Conservation (phyloP, 495 filamentous ascomycete species). For the Podospora pseudoanserina region DNA sequence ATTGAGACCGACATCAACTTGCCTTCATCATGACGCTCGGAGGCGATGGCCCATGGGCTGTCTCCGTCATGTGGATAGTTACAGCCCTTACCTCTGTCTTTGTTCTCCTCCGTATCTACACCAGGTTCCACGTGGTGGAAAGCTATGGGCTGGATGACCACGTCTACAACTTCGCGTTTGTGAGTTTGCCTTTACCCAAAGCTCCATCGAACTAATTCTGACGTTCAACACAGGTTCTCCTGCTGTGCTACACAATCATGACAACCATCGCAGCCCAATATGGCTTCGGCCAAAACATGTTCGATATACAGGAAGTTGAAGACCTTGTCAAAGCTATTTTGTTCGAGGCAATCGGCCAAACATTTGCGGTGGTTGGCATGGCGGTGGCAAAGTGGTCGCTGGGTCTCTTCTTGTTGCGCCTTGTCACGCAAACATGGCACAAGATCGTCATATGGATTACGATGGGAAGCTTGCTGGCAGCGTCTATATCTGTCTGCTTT, state of each 20-base stretch:
- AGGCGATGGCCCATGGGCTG: not conserved
- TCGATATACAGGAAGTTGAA: constrained; percentile 25
- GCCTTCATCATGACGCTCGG: not conserved
- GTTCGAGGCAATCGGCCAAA: constrained; percentile 38
- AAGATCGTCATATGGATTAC: constrained; percentile 33
- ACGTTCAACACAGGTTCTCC: constrained; percentile 17
- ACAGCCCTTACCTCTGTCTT: not conserved
- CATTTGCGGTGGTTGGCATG: constrained; percentile 39
- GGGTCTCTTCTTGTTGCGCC: constrained; percentile 40
- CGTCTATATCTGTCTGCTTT: constrained; percentile 22
- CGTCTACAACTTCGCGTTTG: constrained; percentile 28
- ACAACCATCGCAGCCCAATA: constrained; percentile 29
- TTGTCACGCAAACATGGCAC: constrained; percentile 37
- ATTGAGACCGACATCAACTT: not conserved
- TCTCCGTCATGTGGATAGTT: not conserved
- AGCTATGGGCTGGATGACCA: constrained; percentile 33
- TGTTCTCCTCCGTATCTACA: not conserved
- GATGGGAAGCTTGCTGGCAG: constrained; percentile 20
- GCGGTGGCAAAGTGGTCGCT: constrained; percentile 40
- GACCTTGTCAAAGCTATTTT: constrained; percentile 30
- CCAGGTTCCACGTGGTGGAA: not conserved
- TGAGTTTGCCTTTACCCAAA: not conserved
- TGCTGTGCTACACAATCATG: constrained; percentile 31
- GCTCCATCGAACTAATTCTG: not conserved
- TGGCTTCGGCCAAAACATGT: constrained; percentile 36